phyloP scores from a whole-genome alignment of 2,329 filamentous ascomycete genomes.

The Fusarium poae region DNA sequence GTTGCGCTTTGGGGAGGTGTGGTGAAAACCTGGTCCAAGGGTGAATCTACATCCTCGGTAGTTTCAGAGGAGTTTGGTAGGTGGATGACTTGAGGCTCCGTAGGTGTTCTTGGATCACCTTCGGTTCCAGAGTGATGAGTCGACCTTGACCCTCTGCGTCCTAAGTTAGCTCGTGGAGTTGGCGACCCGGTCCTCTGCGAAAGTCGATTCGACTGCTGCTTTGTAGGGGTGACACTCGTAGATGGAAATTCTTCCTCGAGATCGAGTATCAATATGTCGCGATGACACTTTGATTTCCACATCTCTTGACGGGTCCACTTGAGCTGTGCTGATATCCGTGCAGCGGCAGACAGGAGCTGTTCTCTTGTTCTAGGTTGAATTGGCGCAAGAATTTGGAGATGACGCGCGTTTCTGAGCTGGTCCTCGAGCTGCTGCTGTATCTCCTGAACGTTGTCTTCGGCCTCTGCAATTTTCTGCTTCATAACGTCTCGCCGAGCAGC shows the following conservation, averaged over 20 bases:
- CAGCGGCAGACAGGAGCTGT: constrained; percentile 85
- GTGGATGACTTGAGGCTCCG: constrained; percentile 41
- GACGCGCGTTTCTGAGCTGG: constrained; percentile 88
- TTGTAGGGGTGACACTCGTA: constrained; percentile 42
- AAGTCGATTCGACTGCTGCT: constrained; percentile 44
- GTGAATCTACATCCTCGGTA: constrained; percentile 44
- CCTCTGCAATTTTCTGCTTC: constrained; percentile 83
- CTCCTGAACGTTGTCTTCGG: constrained; percentile 80
- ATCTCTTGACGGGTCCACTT: constrained; percentile 97
- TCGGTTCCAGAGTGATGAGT: constrained; percentile 47
- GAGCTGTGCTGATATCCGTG: constrained; percentile 85
- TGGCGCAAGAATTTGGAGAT: constrained; percentile 88
- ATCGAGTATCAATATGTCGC: constrained; percentile 87
- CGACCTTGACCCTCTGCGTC: constrained; percentile 48
- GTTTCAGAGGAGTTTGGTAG: constrained; percentile 39
- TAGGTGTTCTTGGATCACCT: constrained; percentile 46
- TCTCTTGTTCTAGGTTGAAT: constrained; percentile 93
- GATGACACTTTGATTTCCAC: constrained; percentile 91
- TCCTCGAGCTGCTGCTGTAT: constrained; percentile 84
- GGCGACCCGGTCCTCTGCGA: constrained; percentile 48
- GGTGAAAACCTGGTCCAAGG: constrained; percentile 49
- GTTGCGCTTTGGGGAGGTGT: constrained; percentile 51
- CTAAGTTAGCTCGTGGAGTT: constrained; percentile 42
- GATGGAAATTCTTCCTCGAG: constrained; percentile 77
- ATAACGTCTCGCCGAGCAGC: constrained; percentile 86